Evolutionary conservation across 768 basidiomycete genomes (phyloP).

Genomic region (Russula abietina): DNA sequence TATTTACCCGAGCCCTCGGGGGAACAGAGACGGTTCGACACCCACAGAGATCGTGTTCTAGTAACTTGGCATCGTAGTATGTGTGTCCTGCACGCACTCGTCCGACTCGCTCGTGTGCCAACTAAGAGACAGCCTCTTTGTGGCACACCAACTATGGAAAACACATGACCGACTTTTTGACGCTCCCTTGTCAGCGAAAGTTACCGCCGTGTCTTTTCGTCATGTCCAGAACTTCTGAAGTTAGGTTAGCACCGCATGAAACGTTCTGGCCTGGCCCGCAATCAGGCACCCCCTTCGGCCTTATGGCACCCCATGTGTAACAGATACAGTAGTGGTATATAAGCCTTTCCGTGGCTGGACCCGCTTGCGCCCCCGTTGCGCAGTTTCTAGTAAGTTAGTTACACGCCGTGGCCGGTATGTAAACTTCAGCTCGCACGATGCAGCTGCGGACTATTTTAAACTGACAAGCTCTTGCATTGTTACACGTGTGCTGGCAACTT

Average conservation of each 20-base stretch:
- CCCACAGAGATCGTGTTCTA: no score
- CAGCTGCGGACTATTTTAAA: background rate
- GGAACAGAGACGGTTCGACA: no score
- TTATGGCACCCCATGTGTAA: slow-evolving; percentile 18
- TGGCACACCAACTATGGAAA: slow-evolving; percentile 7
- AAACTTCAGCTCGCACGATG: background rate
- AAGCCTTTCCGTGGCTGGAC: slow-evolving; percentile 10
- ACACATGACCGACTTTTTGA: background rate
- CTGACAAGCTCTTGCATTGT: background rate
- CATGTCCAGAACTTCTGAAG: slow-evolving; percentile 8
- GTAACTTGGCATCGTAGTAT: background rate
- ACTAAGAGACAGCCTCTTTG: background rate
- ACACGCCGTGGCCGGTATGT: background rate
- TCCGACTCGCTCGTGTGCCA: background rate
- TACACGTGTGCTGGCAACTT: background rate
- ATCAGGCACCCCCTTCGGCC: slow-evolving; percentile 20
- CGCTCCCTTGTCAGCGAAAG: slow-evolving; percentile 2
- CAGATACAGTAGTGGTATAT: slow-evolving; percentile 5
- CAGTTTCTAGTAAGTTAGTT: background rate
- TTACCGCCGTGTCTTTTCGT: slow-evolving; percentile 6
- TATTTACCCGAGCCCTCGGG: no score
- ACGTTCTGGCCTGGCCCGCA: slow-evolving; percentile 19
- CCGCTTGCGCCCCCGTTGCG: background rate
- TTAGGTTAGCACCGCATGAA: slow-evolving; percentile 23
- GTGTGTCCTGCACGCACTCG: background rate